Evolutionary conservation across 805 yeast genomes (phyloP), one percentile per base, ranked within the genome.

Genomic region (Saturnispora diversa): DNA sequence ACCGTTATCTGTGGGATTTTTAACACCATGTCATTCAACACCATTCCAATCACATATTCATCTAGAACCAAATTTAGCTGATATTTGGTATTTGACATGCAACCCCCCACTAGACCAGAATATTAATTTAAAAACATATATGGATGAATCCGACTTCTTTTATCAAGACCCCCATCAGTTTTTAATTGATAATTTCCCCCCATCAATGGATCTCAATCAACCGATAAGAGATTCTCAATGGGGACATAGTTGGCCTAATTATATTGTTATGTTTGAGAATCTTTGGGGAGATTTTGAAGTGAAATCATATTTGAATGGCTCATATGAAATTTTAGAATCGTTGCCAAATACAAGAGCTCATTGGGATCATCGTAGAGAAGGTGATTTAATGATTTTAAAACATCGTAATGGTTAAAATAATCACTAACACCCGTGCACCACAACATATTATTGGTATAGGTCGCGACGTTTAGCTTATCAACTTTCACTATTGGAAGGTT

Each of bases 1-100:
- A 7, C 9, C 55, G 4, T 68, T 59, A 7, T 69, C 82, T 1
- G 62, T 88, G 22, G 95, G 96, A 0, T 84, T 92, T 50, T 59
- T 92, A 12, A 86, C 88, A 55, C 98, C 99, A 0, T 92, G 99
- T 53, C 99, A 92, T 59, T 88, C 97, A 0, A 90, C 97, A 0
- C 99, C 98, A 2, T 84, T 92, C 78, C 95, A 86, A 54, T 75
- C 92, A 20, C 77, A 82, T 55, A 60, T 92, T 30, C 95, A 88
- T 53, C 62, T 83, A 17, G 57, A 64, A 8, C 56, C 64, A 13
- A 50, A 51, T 2, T 50, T 56, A 1, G 70, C 73, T 10, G 45
- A 59, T n/a, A 52, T 78, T 1, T 84, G 95, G 94, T 79, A 80
- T 40, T 64, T 92, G 30, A 76, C 95, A 0, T 92, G 99, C 59